Conservation (phyloP, 305 asterid species). For the Fraxinus sp. region DNA sequence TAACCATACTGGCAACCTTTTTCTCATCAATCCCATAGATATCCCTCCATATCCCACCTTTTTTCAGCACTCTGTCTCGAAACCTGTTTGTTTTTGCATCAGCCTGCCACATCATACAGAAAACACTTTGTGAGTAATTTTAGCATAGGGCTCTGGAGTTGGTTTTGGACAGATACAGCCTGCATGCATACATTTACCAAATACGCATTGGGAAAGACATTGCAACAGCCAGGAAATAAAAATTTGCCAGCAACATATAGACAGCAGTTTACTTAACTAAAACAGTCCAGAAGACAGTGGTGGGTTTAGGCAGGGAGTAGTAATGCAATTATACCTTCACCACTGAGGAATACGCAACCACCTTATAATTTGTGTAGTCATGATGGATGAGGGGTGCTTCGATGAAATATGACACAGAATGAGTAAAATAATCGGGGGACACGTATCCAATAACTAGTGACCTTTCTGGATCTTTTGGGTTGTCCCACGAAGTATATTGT, state of each 20-base stretch:
- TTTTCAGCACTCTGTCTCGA: conserved; percentile 80
- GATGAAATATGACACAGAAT: conserved; percentile 92
- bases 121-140: background rate
- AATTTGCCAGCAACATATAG: conserved; percentile 6
- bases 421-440: conserved; percentile 99
- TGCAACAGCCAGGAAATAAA: conserved; percentile 17
- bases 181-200: background rate
- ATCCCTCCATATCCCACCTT: conserved; percentile 93
- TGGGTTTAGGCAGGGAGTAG: conserved; percentile 15
- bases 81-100: conserved; percentile 92
- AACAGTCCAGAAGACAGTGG: conserved; percentile 14
- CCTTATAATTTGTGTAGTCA: conserved; percentile 73
- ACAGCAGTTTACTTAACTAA: conserved; percentile 13
- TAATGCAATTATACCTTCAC: conserved; percentile 67
- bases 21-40: conserved; percentile 93
- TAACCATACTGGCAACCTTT: conserved; percentile 84
- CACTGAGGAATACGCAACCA: conserved; percentile 93
- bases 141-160: conserved; percentile 3
- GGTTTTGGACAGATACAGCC: conserved; percentile 1
- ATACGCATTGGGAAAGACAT: background rate
- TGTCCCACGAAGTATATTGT: conserved; percentile 89
- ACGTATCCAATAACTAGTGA: conserved; percentile 91
- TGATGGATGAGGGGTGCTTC: conserved; percentile 91
- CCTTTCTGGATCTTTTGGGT: conserved; percentile 81
- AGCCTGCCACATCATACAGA: conserved; percentile 52